Evolutionary conservation across 192 early-diverging fungal species (phyloP).

Genomic region (Coemansia sp.): DNA sequence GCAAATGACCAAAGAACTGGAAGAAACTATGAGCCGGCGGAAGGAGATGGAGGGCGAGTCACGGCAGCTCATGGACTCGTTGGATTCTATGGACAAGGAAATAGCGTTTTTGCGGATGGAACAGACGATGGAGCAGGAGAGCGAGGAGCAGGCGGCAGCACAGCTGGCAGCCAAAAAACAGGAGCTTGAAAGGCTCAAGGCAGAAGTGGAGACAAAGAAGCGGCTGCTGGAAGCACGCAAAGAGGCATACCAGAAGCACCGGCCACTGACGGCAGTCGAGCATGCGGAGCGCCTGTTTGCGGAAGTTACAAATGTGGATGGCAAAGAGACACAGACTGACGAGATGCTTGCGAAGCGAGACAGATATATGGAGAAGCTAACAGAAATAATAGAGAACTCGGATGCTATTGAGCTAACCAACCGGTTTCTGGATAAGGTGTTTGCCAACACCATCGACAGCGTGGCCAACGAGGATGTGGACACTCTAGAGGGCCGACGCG

Average conservation of each 20-base stretch:
- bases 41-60: conserved; percentile 35
- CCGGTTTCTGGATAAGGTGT: conserved; percentile 44
- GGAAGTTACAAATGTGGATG: conserved; percentile 13
- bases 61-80: conserved; percentile 13
- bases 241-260: conserved; percentile 29
- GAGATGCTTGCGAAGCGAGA: conserved; percentile 10
- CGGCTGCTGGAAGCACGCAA: conserved; percentile 33
- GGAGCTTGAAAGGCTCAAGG: conserved; percentile 22
- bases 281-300: conserved; percentile 39
- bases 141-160: conserved; percentile 40
- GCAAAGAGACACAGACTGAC: neutral
- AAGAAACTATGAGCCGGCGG: conserved; percentile 16
- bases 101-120: conserved; percentile 48
- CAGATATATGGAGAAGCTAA: conserved; percentile 16
- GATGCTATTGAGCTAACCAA: conserved; percentile 41
- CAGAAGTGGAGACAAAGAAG: conserved; percentile 40
- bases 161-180: conserved; percentile 26
- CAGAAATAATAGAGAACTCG: conserved; percentile 41
- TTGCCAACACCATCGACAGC: conserved; percentile 45
- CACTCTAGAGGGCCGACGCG: conserved; percentile 36
- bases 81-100: conserved; percentile 45
- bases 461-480: conserved; percentile 52
- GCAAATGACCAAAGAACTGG: conserved; percentile 43
- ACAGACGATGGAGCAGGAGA: conserved; percentile 45
- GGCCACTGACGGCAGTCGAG: conserved; percentile 45